phyloP scores from a whole-genome alignment of 2,329 filamentous ascomycete species.

The Geoglossum cookeanum region DNA sequence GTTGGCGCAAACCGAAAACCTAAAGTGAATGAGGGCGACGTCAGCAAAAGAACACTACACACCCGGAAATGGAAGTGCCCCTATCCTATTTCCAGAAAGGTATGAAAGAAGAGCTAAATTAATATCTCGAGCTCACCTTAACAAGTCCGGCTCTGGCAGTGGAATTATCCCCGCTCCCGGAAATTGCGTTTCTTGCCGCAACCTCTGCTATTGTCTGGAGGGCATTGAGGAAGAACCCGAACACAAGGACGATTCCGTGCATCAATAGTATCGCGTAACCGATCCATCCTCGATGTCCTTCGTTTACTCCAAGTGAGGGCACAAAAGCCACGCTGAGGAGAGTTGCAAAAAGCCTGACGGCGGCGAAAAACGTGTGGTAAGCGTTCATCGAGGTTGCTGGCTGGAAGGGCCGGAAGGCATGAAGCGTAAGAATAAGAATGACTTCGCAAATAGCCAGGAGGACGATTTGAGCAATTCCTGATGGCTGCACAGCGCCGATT shows the following conservation, averaged over 20 bases:
- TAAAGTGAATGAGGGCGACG: conserved; percentile 9
- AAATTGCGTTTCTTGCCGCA: conserved; percentile 60
- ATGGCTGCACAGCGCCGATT: conserved; percentile 81
- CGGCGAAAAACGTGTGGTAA: conserved; percentile 73
- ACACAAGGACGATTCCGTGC: conserved; percentile 66
- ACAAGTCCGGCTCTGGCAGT: conserved; percentile 64
- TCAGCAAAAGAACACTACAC: background rate
- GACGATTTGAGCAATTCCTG: conserved; percentile 82
- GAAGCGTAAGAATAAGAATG: conserved; percentile 66
- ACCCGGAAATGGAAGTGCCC: background rate
- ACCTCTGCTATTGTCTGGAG: conserved; percentile 84
- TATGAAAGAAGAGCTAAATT: background rate
- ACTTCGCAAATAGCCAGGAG: conserved; percentile 88
- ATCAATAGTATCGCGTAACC: conserved; percentile 79
- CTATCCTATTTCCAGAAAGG: no score
- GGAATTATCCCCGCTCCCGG: conserved; percentile 35
- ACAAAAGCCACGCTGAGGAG: conserved; percentile 69
- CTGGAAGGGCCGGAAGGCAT: conserved; percentile 80
- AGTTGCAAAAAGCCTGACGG: conserved; percentile 55
- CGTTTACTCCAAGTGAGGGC: conserved; percentile 58
- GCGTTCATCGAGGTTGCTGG: conserved; percentile 92
- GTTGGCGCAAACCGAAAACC: conserved; percentile 78
- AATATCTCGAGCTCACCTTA: conserved; percentile 31
- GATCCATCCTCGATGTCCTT: conserved; percentile 79
- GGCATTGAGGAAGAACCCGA: conserved; percentile 87